Evolutionary conservation across 306 rosid species (phyloP).

Genomic region (Macrotyloma uniflorum): DNA sequence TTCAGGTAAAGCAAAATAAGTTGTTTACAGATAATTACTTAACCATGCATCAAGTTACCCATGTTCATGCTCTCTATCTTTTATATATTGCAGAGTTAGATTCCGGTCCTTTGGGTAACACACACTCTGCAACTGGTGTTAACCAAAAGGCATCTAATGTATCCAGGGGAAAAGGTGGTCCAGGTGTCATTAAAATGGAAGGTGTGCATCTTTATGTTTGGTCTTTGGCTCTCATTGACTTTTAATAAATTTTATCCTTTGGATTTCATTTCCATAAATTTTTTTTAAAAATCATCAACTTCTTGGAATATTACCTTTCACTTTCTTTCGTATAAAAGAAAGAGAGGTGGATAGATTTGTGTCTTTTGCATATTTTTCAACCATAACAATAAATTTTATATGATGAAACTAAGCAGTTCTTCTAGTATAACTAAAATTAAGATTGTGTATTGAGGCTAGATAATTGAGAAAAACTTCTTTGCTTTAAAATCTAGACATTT

Average conservation of each 20-base stretch:
- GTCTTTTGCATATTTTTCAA: constrained; percentile 26
- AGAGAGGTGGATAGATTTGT: background rate
- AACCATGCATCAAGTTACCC: background rate
- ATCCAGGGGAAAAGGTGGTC: constrained; percentile 66
- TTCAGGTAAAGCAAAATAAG: constrained; percentile 58
- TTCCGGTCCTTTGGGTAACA: constrained; percentile 52
- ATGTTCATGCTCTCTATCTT: constrained; percentile 30
- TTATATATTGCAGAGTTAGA: constrained; percentile 57
- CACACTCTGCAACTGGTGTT: constrained; percentile 50
- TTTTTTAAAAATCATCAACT: too few species aligned
- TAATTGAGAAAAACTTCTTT: background rate
- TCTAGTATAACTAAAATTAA: constrained; percentile 11
- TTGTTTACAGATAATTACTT: background rate
- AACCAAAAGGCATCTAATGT: constrained; percentile 73
- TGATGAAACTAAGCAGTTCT: constrained; percentile 6
- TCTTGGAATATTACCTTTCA: background rate
- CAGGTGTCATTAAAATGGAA: constrained; percentile 70
- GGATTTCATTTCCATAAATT: background rate
- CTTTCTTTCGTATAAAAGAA: constrained; percentile 8
- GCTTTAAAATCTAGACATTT: constrained; percentile 4
- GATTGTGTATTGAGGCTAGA: constrained; percentile 21
- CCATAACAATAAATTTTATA: background rate
- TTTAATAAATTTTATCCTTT: constrained; percentile 5
- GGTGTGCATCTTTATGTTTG: constrained; percentile 50
- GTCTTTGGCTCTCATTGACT: background rate